Base-by-base conservation (phyloP, 352 stramenopile genomes). In the Globisporangium parvum region DNA sequence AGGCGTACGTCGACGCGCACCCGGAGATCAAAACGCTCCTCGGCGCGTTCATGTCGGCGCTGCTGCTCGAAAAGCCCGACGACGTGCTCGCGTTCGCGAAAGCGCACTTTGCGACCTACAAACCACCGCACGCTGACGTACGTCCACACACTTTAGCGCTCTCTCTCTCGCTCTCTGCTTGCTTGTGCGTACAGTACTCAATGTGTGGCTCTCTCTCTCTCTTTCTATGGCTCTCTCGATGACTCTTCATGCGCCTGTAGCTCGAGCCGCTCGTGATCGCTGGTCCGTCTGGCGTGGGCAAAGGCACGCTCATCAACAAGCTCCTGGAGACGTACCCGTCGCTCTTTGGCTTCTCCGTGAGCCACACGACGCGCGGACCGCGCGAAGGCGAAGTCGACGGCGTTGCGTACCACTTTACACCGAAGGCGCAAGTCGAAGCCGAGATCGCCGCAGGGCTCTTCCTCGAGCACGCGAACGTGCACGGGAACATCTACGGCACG, bases 401-500 rank as follows among this genome's bases (percentile, higher is more conserved):
- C 28, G 83, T 98, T 20, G 87, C 98, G 56, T 99, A 99, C 71
- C 88, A 98, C 67, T 99, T 99, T 73, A 91, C 84, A 21, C 82
- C 83, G 2, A 96, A 97, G 54, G 90, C 97, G 44, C 62, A 85
- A 11, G 95, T 99, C 47, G 77, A 97, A 53, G 73, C 95, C 52
- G 90, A 97, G 64, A 98, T 99, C 65, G 87, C 87, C 41, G 77
- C 75, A 15, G 93, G 93, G 40, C 87, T 97, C 62, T 99, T 99
- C 74, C 67, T 99, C 42, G 97, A 99, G 68, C 92, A 98, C 67
- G 97, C 96, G 3, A 64, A 98, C 56, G 97, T 99, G 33, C 96
- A 99, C 71, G 94, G 91, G 57, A 98, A 98, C 68, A 91, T 98
- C 58, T 99, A 99, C 69, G 96, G 96, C 65, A 99, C 96, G 51